Evolutionary conservation across 352 stramenopile species (phyloP).

Genomic region (Phytophthora citricola): DNA sequence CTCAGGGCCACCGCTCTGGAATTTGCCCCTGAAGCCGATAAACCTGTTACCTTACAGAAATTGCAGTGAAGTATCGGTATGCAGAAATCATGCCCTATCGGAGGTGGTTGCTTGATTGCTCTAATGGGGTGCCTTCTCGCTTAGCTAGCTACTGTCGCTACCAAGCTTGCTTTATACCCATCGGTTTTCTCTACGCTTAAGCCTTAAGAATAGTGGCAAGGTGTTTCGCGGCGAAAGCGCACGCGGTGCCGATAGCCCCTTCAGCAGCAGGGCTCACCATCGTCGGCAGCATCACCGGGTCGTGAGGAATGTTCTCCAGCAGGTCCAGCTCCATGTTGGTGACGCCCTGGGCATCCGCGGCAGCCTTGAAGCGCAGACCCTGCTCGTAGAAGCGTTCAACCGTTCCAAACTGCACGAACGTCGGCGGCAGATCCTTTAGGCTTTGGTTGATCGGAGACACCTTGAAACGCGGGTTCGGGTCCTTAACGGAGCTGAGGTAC

Average conservation of each 20-base stretch:
- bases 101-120: too few species aligned
- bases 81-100: too few species aligned
- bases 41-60: too few species aligned
- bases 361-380: conserved; percentile 32
- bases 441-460: conserved; percentile 40
- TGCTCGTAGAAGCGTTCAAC: conserved; percentile 40
- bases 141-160: not conserved
- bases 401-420: conserved; percentile 38
- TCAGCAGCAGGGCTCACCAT: conserved; percentile 33
- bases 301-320: conserved; percentile 37
- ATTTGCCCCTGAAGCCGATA: not conserved
- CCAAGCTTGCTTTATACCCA: not conserved
- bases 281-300: conserved; percentile 27
- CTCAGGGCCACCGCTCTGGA: too few species aligned
- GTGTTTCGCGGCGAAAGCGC: conserved; percentile 31
- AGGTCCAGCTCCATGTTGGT: conserved; percentile 43
- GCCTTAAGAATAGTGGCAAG: conserved; percentile 9
- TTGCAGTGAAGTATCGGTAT: too few species aligned
- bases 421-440: conserved; percentile 35
- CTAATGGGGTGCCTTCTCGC: not conserved
- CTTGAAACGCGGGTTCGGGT: conserved; percentile 20
- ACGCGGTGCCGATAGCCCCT: conserved; percentile 22
- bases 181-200: not conserved
- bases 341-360: conserved; percentile 28
- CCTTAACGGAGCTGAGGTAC: conserved; percentile 25